phyloP scores from a whole-genome alignment of 768 basidiomycete genomes.

The Termitomyces sp. region DNA sequence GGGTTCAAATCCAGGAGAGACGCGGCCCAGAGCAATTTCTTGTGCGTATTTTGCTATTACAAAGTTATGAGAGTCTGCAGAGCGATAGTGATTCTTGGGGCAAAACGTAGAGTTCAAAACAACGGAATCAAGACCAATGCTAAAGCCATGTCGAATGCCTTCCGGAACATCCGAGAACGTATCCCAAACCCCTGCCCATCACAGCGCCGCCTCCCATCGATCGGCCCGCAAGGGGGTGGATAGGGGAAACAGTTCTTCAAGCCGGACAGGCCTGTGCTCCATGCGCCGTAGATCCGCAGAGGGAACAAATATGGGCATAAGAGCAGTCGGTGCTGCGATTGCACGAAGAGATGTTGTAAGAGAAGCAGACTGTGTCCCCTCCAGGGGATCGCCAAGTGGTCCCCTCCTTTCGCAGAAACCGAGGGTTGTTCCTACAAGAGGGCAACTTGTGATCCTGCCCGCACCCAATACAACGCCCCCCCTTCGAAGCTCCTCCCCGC shows the following conservation, averaged over 20 bases:
- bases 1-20: conserved; percentile 9
- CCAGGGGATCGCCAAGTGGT: no score
- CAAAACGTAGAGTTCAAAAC: conserved; percentile 6
- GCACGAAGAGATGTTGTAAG: conserved; percentile 4
- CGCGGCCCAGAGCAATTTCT: no score
- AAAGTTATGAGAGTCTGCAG: conserved; percentile 5
- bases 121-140: conserved; percentile 10
- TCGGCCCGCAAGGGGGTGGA: conserved; percentile 11
- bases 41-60: conserved; percentile 12
- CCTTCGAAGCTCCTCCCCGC: no score
- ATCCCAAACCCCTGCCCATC: no score
- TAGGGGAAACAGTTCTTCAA: conserved; percentile 9
- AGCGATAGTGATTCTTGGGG: conserved; percentile 14
- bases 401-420: no score
- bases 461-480: no score
- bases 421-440: no score
- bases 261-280: conserved; percentile 7
- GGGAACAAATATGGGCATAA: conserved; percentile 13
- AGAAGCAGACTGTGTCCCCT: neutral
- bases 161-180: conserved; percentile 13
- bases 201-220: neutral
- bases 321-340: neutral
- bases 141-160: conserved; percentile 18
- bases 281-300: conserved; percentile 14
- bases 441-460: no score